Percentiles rank a stretch among this genome's conserved stretches.
phyloP scores from a whole-genome alignment of 768 basidiomycete species.

The Tulasnella sp. region DNA sequence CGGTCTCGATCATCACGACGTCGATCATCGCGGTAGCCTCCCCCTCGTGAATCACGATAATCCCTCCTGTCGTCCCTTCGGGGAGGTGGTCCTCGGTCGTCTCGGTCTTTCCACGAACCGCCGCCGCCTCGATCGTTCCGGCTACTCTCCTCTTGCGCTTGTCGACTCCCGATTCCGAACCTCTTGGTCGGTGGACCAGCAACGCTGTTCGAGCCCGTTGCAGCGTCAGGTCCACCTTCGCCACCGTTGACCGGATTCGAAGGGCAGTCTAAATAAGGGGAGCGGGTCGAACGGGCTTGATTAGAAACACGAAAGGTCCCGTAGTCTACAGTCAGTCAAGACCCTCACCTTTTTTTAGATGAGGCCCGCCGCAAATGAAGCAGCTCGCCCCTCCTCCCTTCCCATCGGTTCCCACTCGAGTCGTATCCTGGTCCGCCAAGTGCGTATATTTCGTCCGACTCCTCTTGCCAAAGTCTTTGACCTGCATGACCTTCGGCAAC shows the following conservation, averaged over 20 bases:
- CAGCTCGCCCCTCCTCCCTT: constrained; percentile 61
- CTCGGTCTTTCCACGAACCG: constrained; percentile 19
- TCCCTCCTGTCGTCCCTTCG: constrained; percentile 13
- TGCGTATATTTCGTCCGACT: constrained; percentile 95
- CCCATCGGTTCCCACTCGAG: constrained; percentile 44
- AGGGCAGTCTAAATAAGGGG: constrained; percentile 23
- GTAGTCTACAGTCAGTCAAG: background rate
- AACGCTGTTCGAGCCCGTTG: constrained; percentile 19
- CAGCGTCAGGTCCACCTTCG: constrained; percentile 1
- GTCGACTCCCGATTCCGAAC: constrained; percentile 16
- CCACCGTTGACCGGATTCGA: constrained; percentile 16
- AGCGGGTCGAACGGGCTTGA: background rate
- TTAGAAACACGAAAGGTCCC: background rate
- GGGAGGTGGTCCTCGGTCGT: constrained; percentile 21
- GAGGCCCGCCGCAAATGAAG: constrained; percentile 89
- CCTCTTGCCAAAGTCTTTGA: constrained; percentile 87
- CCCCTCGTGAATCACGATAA: background rate
- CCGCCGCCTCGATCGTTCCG: constrained; percentile 1
- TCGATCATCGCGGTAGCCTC: background rate
- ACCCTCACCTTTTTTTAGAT: constrained; percentile 73
- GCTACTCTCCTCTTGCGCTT: background rate
- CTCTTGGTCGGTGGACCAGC: constrained; percentile 6
- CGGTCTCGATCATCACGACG: background rate
- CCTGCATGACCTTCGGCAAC: constrained; percentile 94
- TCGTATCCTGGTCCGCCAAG: constrained; percentile 90